phyloP scores from a whole-genome alignment of 257 asterid species.

The Knoxia roxburghii region DNA sequence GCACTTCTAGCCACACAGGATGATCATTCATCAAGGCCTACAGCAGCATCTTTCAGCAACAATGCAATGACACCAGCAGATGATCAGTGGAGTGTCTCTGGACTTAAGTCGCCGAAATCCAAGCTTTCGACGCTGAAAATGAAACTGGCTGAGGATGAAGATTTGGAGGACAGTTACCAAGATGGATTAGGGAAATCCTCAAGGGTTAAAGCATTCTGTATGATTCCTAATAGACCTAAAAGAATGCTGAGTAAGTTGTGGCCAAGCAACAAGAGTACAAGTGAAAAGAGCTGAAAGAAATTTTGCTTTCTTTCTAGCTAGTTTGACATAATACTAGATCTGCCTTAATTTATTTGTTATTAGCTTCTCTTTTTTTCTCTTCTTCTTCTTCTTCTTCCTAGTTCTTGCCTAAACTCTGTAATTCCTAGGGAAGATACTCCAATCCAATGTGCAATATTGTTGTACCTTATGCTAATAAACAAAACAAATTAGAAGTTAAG shows the following conservation, averaged over 20 bases:
- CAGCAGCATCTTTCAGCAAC: constrained; percentile 34
- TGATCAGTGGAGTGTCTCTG: constrained; percentile 71
- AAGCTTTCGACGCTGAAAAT: constrained; percentile 61
- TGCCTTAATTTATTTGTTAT: constrained; percentile 7
- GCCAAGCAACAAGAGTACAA: constrained; percentile 52
- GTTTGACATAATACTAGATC: constrained; percentile 26
- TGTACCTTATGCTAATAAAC: constrained; percentile 47
- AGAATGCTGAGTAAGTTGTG: constrained; percentile 75
- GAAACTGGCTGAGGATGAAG: constrained; percentile 72
- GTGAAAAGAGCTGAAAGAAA: constrained; percentile 42
- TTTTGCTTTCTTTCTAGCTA: constrained; percentile 19
- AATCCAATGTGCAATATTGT: constrained; percentile 38
- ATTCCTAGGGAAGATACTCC: constrained; percentile 32
- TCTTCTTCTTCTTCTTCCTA: not conserved
- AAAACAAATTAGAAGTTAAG: constrained; percentile 22
- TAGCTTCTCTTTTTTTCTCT: too few relatives aligned
- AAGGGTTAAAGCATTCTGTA: constrained; percentile 32
- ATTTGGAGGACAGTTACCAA: constrained; percentile 33
- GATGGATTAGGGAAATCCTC: constrained; percentile 23
- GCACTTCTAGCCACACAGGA: constrained; percentile 51
- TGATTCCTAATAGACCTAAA: constrained; percentile 55
- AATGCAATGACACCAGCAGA: constrained; percentile 28
- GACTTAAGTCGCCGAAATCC: constrained; percentile 56
- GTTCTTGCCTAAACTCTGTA: constrained; percentile 38
- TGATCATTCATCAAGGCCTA: constrained; percentile 33